A percentile compares a stretch with the other conserved stretches of the same genome.
These are phyloP conservation scores for Emmonsiellopsis sp. DNA, from an alignment of 2,329 filamentous ascomycete species.

Conservation along the genomic window DNA sequence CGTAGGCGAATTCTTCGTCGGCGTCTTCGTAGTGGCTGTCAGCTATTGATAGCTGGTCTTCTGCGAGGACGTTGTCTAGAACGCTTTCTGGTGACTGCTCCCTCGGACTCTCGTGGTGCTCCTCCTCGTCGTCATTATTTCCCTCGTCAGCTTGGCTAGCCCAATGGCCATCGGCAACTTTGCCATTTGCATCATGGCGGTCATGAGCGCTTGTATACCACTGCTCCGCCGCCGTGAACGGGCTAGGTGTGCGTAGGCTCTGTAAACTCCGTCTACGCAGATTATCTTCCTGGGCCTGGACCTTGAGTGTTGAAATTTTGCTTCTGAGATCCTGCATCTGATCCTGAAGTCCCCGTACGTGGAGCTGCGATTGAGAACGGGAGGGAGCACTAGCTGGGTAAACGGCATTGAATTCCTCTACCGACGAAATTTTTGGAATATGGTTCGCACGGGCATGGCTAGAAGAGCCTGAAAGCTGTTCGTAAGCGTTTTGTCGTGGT, in stretches of 20 bases:
- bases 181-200: conserved; percentile 20
- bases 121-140: neutral
- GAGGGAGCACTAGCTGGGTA: conserved; percentile 42
- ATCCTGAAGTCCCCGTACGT: conserved; percentile 66
- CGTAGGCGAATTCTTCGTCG: conserved; percentile 29
- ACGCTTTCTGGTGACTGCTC: neutral
- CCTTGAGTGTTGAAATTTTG: conserved; percentile 70
- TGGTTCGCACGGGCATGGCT: neutral
- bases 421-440: conserved; percentile 17
- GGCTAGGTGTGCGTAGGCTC: conserved; percentile 65
- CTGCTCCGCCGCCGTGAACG: conserved; percentile 65
- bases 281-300: conserved; percentile 70
- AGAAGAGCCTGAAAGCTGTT: neutral
- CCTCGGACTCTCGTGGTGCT: neutral
- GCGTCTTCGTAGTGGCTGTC: conserved; percentile 37
- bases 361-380: conserved; percentile 62
- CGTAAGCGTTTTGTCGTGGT: neutral
- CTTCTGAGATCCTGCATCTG: conserved; percentile 81
- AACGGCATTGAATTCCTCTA: conserved; percentile 27
- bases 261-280: conserved; percentile 68
- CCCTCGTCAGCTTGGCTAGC: neutral
- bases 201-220: conserved; percentile 40
- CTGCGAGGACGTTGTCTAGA: conserved; percentile 1
- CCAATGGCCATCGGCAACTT: conserved; percentile 10
- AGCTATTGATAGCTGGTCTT: conserved; percentile 22